Evolutionary conservation across 2,329 filamentous ascomycete species (phyloP), one percentile per base, ranked within the genome.

Genomic region (Elsinoe ampelina): DNA sequence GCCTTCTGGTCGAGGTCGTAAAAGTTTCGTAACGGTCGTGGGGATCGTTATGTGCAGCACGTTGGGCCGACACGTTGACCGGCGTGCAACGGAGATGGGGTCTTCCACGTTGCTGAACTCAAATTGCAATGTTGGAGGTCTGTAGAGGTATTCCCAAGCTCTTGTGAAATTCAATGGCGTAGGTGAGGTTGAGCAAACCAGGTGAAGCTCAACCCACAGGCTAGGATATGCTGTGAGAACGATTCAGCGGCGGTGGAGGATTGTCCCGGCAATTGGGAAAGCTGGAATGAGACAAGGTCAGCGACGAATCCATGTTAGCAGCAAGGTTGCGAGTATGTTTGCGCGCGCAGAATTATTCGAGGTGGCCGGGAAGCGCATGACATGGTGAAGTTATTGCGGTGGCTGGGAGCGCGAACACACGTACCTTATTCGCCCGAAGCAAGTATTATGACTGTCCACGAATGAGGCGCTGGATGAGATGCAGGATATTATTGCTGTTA

Each of bases 21-120:
- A 73, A 66, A 64, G 72, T 70, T 66, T 78, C 75, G 78, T 80
- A 66, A 75, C 73, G 62, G 63, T 77, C 75, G 75, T 77, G 68
- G 68, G 71, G 68, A 70, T 80, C 77, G 77, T 80, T 56, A 56
- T 38, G 30, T 38, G 54, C 34, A 36, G 54, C 26, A 56, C 54
- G 54, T 56, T 56, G 54, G 54, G 34, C 42, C 39, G 54, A 56
- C 54, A 56, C 39, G 54, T 56, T 56, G 54, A 38, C 54, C 38
- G 10, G 26, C 32, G 30, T 38, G 54, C 26, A 56, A 45, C 54
- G 54, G n/a, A 45, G 41, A 38, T 45, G 41, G 26, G 39, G 17
- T 38, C 20, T 35, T 34, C 22, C 22, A 56, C 54, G 54, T 45
- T 47, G 38, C 30, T 30, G 22, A 22, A 20, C 30, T 56, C 32